Conservation (phyloP, 2,329 filamentous ascomycete genomes). For the Hymenoscyphus salicellus region DNA sequence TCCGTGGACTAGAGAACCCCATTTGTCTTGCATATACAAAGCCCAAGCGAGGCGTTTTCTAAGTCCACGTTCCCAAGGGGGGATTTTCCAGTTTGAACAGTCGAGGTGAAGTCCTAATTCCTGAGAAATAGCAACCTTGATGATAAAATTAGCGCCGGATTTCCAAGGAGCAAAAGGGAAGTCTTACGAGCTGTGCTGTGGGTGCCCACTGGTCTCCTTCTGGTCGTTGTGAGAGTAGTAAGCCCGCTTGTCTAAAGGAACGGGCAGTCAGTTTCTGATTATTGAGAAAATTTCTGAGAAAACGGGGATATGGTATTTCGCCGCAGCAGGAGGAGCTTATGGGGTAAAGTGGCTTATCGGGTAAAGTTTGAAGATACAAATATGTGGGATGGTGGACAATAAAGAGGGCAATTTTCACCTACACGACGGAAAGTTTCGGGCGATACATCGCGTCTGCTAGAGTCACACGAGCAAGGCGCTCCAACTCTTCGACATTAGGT, state of each 20-base stretch:
- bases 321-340: background rate
- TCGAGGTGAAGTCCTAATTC: conserved; percentile 60
- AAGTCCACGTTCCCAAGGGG: conserved; percentile 60
- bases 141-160: background rate
- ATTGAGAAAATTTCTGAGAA: background rate
- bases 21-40: conserved; percentile 64
- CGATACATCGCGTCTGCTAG: conserved; percentile 48
- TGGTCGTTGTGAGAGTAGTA: conserved; percentile 48
- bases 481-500: conserved; percentile 41
- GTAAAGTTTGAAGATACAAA: background rate
- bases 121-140: conserved; percentile 48
- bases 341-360: background rate
- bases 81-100: conserved; percentile 60
- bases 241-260: conserved; percentile 44
- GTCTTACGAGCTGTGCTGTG: conserved; percentile 43
- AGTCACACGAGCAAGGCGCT: conserved; percentile 42
- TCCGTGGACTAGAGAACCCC: conserved; percentile 64
- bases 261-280: background rate
- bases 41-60: conserved; percentile 64
- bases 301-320: background rate
- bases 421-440: conserved; percentile 52
- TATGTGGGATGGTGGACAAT: background rate
- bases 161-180: background rate
- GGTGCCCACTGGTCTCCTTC: conserved; percentile 33
- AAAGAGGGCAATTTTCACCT: background rate